Conservation (phyloP, 164 flowering plant genomes). For the Piper betle region DNA sequence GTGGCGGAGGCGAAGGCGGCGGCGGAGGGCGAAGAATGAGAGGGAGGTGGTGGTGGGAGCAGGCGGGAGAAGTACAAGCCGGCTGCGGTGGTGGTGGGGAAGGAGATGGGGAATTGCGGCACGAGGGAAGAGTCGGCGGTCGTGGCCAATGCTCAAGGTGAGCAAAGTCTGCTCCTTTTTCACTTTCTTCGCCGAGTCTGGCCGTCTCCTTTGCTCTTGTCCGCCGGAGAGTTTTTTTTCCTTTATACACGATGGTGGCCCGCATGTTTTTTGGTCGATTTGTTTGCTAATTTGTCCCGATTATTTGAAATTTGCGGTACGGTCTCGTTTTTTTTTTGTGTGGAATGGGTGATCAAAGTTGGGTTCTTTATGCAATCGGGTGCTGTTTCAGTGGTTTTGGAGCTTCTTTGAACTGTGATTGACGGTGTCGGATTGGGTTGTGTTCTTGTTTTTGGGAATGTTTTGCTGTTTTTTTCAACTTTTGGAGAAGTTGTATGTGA, state of each 20-base stretch:
- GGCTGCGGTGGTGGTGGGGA: neutral
- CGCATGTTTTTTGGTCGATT: neutral
- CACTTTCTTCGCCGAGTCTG: neutral
- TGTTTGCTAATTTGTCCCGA: neutral
- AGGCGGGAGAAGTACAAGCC: neutral
- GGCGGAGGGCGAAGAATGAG: neutral
- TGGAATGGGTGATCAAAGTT: no score
- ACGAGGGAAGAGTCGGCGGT: slow-evolving; percentile 94
- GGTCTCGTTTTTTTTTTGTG: no score
- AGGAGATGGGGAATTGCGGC: slow-evolving; percentile 86
- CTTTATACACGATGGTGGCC: neutral
- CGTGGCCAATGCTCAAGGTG: slow-evolving; percentile 75
- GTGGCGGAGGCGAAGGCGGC: neutral
- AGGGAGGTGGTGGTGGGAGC: neutral
- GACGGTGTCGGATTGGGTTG: no score
- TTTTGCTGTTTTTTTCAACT: neutral
- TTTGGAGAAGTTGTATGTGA: neutral
- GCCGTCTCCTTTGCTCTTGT: neutral
- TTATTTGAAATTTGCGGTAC: no score
- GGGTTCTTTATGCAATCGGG: no score
- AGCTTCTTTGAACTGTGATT: no score
- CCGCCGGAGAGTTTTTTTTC: neutral
- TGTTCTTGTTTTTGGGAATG: neutral
- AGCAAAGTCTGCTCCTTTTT: neutral
- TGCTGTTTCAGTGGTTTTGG: no score